Percentiles rank a stretch among this genome's conserved stretches.
Evolutionary conservation across 805 yeast genomes (phyloP).

Genomic region (Zygoascus tannicola): DNA sequence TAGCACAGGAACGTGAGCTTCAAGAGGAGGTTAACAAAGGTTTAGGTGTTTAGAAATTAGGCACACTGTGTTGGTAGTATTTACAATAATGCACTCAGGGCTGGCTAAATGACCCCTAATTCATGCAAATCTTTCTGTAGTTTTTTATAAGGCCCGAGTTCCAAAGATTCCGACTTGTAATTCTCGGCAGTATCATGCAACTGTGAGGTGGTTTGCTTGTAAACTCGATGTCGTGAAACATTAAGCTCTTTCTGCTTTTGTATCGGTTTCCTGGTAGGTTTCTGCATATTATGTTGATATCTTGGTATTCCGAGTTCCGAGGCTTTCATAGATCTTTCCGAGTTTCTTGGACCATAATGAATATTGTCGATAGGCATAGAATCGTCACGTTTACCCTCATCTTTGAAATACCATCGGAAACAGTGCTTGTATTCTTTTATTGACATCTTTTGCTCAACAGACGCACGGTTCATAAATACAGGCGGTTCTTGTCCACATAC

Average conservation of each 20-base stretch:
- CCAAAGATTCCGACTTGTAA: neutral
- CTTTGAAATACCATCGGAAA: neutral
- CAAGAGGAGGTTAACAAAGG: constrained; percentile 38
- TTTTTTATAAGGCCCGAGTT: neutral
- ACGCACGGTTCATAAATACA: neutral
- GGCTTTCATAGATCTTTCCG: constrained; percentile 1
- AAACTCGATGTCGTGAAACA: neutral
- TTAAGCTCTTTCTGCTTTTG: neutral
- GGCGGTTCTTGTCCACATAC: neutral
- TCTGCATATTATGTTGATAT: constrained; percentile 3
- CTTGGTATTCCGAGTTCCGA: constrained; percentile 2
- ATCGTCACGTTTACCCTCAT: neutral
- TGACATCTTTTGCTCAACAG: neutral
- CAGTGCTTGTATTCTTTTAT: neutral
- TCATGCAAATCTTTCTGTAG: constrained; percentile 1
- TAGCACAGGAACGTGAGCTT: constrained; percentile 31
- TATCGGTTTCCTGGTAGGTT: neutral
- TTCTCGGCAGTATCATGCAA: neutral
- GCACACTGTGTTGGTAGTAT: neutral
- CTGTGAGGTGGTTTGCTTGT: neutral
- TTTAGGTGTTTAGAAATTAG: constrained; percentile 13
- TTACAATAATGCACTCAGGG: neutral
- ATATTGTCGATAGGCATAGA: neutral
- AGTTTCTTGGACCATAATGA: constrained; percentile 1
- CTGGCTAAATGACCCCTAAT: neutral